Conservation (phyloP, 208 protist genomes). For the Acanthamoeba royreba region DNA sequence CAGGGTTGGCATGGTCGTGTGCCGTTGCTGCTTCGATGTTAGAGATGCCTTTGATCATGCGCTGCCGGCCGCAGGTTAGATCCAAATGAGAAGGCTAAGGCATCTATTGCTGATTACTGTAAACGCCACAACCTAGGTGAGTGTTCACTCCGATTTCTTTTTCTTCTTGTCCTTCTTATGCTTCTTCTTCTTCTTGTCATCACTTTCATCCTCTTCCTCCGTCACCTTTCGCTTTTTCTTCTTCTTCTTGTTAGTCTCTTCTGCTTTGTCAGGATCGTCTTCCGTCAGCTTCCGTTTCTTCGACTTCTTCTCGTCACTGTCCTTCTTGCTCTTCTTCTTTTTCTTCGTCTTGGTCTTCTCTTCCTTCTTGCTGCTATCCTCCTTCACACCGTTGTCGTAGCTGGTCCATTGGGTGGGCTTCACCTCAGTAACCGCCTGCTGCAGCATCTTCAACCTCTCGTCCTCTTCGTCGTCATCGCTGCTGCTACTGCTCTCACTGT, state of each 20-base stretch:
- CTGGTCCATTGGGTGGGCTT: neutral
- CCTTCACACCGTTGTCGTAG: neutral
- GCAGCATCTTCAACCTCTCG: neutral
- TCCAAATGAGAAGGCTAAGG: no score
- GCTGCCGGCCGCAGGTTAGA: no score
- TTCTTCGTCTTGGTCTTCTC: no score
- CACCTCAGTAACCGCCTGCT: neutral
- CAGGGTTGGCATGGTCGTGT: no score
- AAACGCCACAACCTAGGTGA: no score
- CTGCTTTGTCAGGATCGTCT: neutral
- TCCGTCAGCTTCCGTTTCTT: neutral
- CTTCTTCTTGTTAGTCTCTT: neutral
- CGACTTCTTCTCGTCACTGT: no score
- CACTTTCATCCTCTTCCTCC: neutral
- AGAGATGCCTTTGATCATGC: no score
- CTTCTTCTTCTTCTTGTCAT: neutral
- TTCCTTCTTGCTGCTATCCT: no score
- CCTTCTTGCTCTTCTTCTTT: no score
- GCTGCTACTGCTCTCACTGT: neutral
- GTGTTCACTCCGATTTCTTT: neutral
- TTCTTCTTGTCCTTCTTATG: neutral
- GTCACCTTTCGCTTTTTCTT: neutral
- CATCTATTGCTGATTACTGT: no score
- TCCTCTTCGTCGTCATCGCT: neutral
- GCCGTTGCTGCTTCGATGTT: no score